These are phyloP conservation scores for Alternaria sp. DNA, from an alignment of 2,329 filamentous ascomycete species.

Conservation along the genomic window DNA sequence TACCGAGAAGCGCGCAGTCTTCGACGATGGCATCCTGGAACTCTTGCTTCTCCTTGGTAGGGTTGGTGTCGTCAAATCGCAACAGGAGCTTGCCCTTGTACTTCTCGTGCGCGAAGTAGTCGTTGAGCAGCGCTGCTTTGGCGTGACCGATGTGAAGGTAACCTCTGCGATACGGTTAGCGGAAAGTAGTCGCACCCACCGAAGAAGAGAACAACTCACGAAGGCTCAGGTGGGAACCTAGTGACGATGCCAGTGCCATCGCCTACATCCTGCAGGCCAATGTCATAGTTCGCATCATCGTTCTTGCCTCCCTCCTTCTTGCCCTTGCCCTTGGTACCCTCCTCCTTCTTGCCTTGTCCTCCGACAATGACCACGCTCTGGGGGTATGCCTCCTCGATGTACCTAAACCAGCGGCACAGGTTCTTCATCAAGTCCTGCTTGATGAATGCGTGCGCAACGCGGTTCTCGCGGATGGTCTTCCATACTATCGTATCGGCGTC, in stretches of 20 bases:
- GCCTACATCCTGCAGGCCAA: constrained; percentile 83
- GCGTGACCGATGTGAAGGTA: constrained; percentile 96
- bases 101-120: constrained; percentile 94
- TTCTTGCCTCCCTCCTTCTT: constrained; percentile 71
- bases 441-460: constrained; percentile 81
- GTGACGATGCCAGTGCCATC: constrained; percentile 80
- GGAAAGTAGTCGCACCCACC: background rate
- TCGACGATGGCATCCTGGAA: constrained; percentile 93
- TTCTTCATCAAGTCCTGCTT: constrained; percentile 80
- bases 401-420: constrained; percentile 85
- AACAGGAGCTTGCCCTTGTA: constrained; percentile 91
- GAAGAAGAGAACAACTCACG: constrained; percentile 60
- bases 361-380: constrained; percentile 74
- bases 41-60: constrained; percentile 95
- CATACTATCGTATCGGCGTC: constrained; percentile 83
- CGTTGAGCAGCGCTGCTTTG: constrained; percentile 91
- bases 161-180: constrained; percentile 56
- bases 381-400: constrained; percentile 81
- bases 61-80: constrained; percentile 97
- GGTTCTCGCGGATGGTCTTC: constrained; percentile 82
- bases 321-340: constrained; percentile 70
- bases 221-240: constrained; percentile 92
- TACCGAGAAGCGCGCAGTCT: constrained; percentile 89
- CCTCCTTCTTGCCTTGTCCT: constrained; percentile 48
- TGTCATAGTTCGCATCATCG: constrained; percentile 86